Base-by-base conservation (phyloP, 2,329 filamentous ascomycete genomes). In the Stachybotrys echinatus region DNA sequence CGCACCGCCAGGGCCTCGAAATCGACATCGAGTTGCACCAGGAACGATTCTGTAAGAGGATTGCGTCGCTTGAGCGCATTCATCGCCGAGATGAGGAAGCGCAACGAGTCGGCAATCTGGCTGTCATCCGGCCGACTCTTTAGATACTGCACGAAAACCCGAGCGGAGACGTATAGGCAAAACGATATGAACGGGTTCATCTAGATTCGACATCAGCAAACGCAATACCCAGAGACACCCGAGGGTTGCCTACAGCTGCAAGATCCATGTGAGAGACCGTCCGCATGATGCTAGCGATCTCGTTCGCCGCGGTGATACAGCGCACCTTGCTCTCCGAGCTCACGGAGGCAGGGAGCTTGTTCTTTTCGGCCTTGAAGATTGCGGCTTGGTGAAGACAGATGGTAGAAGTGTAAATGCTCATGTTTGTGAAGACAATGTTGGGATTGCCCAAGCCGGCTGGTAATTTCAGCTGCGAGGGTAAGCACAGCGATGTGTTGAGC, bases 371-470 rank as follows among this genome's bases (percentile, higher is more conserved):
- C 65, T 96, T 97, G 77, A 92, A 96, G 19, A 99, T 97, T 22
- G 94, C 94, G 3, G 92, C 94, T 71, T 99, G 94, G 62, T 99
- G 94, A n/a, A 99, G 74, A 66, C 92, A 97, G 48, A 99, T 97
- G 2, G 90, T 91, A 1, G 92, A 95, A 0, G 94, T 96, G 65
- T 97, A 92, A 27, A 99, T 90, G 63, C 89, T 91, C 90, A 99
- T 96, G 61, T 97, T 97, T 50, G 88, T 84, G 65, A 96, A 97
- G 5, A 97, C 84, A 48, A 92, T 84, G 55, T 96, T 97, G 4
- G 91, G 80, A 61, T 92, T 87, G 17, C 76, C 73, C 31, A 96
- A 72, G 1, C 89, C 90, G 17, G 73, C 72, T 0, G 94, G 91
- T 27, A 97, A 74, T 57, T 92, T 89, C 27, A 97, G 77, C 55